Base-by-base conservation (phyloP, 2,329 filamentous ascomycete species). In the Apiospora rasikravindrae region DNA sequence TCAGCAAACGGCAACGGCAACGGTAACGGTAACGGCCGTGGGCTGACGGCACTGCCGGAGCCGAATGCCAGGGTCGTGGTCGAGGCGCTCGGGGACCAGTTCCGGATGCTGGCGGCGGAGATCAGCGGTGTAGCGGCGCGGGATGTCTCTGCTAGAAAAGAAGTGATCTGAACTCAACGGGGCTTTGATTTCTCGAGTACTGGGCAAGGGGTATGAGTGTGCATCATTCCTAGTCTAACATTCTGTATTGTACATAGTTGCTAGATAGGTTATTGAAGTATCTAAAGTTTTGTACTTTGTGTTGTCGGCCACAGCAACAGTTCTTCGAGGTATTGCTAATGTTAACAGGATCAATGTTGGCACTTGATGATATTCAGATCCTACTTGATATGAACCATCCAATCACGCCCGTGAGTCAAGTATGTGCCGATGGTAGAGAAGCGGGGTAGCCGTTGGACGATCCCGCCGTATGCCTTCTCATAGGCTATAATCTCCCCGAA, bases 41-140 rank as follows among this genome's bases (percentile, higher is more conserved):
- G 33, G 7, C 24, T 22, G 7, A 10, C 29, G 69, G n/a, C 13
- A 40, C 49, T n/a, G 16, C 24, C 1, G 53, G 69, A 37, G 19
- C 53, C 51, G 22, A 33, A 57, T 29, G 37, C 69, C 8, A 74
- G 75, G 0, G 40, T 72, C 19, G 77, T 80, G 14, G 40, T 78
- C 4, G 74, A 76, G 40, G 64, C 74, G 22, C 73, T 80, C 29
- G 75, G 74, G 1, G 40, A 71, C 3, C 71, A 74, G 44, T 80
- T 80, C 64, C 77, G 71, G 61, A 67, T 5, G 2, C 69, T 77
- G n/a, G 74, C 79, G 22, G 76, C 76, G 1, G 64, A 75, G n/a
- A 74, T 79, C 6, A 68, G 66, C 24, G 33, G 19, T 19, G 57
- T 6, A 19, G 4, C 33, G 57, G 57, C 10, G 2, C 22, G 33